These are phyloP conservation scores for Polychytrium aggregatum DNA, from an alignment of 192 early-diverging fungal species.

Conservation along the genomic window DNA sequence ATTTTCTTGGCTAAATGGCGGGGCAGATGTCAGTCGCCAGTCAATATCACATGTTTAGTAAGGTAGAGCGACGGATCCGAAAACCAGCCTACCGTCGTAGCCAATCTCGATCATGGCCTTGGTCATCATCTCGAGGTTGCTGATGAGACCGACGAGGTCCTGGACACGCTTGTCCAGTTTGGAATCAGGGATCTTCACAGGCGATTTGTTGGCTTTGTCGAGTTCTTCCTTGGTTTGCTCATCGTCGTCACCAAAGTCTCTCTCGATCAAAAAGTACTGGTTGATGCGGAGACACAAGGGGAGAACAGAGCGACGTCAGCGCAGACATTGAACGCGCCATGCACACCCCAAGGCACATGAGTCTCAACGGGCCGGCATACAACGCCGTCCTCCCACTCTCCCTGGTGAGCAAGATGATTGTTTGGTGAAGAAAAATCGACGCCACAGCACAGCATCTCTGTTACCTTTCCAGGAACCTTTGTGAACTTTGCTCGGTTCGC, in stretches of 20 bases:
- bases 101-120: conserved; percentile 53
- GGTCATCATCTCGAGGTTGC: conserved; percentile 50
- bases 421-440: too few relatives aligned
- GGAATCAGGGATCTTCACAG: conserved; percentile 13
- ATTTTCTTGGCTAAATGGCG: conserved; percentile 41
- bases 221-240: conserved; percentile 15
- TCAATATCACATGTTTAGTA: conserved; percentile 13
- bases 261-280: conserved; percentile 55
- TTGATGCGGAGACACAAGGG: too few relatives aligned
- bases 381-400: too few relatives aligned
- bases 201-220: conserved; percentile 6
- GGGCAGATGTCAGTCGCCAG: not conserved
- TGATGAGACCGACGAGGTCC: conserved; percentile 56
- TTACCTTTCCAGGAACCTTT: conserved; percentile 32
- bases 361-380: too few relatives aligned
- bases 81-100: conserved; percentile 35
- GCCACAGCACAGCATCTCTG: too few relatives aligned
- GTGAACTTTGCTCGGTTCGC: conserved; percentile 39
- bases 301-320: too few relatives aligned
- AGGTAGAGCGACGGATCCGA: too few relatives aligned
- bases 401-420: too few relatives aligned
- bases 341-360: too few relatives aligned
- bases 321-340: too few relatives aligned
- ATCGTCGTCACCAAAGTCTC: conserved; percentile 51
- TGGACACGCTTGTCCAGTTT: conserved; percentile 27